Evolutionary conservation across 768 basidiomycete species (phyloP).

Genomic region (Termitomyces sp.): DNA sequence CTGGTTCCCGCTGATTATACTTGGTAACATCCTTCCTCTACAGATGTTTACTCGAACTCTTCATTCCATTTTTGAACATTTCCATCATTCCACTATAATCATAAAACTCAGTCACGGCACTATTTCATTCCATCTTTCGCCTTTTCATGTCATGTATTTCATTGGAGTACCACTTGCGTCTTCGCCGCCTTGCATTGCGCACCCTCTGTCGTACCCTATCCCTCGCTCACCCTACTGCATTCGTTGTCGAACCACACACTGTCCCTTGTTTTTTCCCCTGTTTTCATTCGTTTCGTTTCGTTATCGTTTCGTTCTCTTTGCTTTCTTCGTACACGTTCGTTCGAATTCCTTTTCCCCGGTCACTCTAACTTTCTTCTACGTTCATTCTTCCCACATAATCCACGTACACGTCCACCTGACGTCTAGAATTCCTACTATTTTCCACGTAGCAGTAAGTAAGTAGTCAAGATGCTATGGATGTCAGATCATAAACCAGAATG

Average conservation of each 20-base stretch:
- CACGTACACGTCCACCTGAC: slow-evolving; percentile 18
- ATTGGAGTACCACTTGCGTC: slow-evolving; percentile 3
- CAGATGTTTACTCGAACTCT: slow-evolving; percentile 4
- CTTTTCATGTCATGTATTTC: slow-evolving; percentile 10
- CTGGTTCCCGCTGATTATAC: slow-evolving; percentile 19
- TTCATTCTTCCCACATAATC: not conserved
- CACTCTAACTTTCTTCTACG: not conserved
- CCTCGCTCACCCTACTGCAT: slow-evolving; percentile 10
- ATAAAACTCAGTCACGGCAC: slow-evolving; percentile 5
- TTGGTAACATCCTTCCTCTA: not conserved
- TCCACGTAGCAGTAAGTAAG: not conserved
- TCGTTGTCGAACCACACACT: not conserved
- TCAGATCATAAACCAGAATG: not conserved
- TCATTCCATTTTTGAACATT: slow-evolving; percentile 6
- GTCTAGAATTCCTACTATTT: slow-evolving; percentile 2
- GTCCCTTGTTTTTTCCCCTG: not conserved
- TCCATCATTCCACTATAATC: slow-evolving; percentile 7
- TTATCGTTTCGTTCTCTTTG: not conserved
- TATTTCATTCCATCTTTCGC: slow-evolving; percentile 14
- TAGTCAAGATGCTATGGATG: not conserved
- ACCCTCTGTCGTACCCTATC: slow-evolving; percentile 5
- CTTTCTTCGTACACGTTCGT: not conserved
- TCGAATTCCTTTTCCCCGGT: not conserved
- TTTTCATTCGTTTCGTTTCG: not conserved
- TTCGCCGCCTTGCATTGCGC: slow-evolving; percentile 5